Conservation (phyloP, 768 basidiomycete species). For the Gymnopilus dilepis region DNA sequence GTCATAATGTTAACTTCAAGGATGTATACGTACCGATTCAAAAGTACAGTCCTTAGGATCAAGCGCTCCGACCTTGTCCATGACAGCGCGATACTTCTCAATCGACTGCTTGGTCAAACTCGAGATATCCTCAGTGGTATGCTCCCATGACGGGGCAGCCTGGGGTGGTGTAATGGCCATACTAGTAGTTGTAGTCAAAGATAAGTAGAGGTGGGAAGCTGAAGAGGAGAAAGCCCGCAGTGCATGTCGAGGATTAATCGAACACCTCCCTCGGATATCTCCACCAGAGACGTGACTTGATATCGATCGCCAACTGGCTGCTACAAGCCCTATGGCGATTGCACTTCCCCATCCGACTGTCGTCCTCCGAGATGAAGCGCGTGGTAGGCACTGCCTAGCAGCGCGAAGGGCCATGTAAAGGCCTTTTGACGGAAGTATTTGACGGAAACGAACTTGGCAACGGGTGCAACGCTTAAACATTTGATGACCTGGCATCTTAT, state of each 20-base stretch:
- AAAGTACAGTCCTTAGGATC: slow-evolving; percentile 64
- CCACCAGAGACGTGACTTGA: slow-evolving; percentile 39
- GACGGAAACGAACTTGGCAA: slow-evolving; percentile 2
- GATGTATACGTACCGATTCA: slow-evolving; percentile 55
- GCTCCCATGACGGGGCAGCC: slow-evolving; percentile 67
- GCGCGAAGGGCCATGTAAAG: slow-evolving; percentile 36
- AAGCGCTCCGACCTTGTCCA: slow-evolving; percentile 66
- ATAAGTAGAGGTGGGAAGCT: slow-evolving; percentile 34
- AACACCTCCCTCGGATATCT: slow-evolving; percentile 43
- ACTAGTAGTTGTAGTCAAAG: slow-evolving; percentile 34
- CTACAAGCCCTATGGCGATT: slow-evolving; percentile 45
- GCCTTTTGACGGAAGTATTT: slow-evolving; percentile 10
- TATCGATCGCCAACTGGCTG: slow-evolving; percentile 44
- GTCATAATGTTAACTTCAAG: slow-evolving; percentile 6
- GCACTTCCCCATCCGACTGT: slow-evolving; percentile 44
- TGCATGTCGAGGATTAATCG: slow-evolving; percentile 28
- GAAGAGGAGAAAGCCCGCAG: slow-evolving; percentile 38
- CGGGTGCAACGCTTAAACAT: not conserved
- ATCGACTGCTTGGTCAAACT: slow-evolving; percentile 64
- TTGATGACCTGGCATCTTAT: slow-evolving; percentile 15
- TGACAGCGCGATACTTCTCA: slow-evolving; percentile 54
- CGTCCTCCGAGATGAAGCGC: slow-evolving; percentile 27
- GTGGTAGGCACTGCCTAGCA: slow-evolving; percentile 30
- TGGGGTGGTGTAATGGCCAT: slow-evolving; percentile 69
- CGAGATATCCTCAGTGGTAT: slow-evolving; percentile 64